A percentile compares a stretch with the other conserved stretches of the same genome.
phyloP scores from a whole-genome alignment of 345 rosid species.

The Syzygium aqueum region DNA sequence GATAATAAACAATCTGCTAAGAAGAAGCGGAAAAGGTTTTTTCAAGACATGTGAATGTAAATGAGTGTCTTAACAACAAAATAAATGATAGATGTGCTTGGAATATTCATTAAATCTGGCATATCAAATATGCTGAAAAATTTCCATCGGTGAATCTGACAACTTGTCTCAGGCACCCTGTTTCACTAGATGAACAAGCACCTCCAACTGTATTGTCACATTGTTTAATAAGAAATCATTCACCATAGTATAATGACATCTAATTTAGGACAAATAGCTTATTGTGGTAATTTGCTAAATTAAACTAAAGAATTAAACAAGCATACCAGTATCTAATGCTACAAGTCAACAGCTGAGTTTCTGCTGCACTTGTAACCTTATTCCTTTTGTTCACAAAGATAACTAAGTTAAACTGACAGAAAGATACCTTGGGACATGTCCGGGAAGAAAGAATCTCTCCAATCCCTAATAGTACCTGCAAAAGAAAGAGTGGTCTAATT shows the following conservation, averaged over 20 bases:
- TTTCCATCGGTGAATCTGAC: neutral
- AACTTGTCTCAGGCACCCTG: neutral
- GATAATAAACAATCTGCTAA: neutral
- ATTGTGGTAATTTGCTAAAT: neutral
- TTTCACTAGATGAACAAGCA: neutral
- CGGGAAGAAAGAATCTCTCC: slow-evolving; percentile 81
- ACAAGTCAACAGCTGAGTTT: neutral
- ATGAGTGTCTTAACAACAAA: neutral
- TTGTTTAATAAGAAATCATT: neutral
- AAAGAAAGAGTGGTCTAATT: neutral
- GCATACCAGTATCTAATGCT: neutral
- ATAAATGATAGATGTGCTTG: neutral
- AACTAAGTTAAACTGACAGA: neutral
- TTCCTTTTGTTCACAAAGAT: neutral
- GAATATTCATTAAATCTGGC: neutral
- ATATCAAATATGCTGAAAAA: neutral
- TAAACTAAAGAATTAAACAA: neutral
- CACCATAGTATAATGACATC: neutral
- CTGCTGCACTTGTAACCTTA: neutral
- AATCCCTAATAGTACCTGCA: slow-evolving; percentile 75
- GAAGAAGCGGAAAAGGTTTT: neutral
- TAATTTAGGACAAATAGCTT: neutral
- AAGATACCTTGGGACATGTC: slow-evolving; percentile 72
- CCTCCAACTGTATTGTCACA: neutral
- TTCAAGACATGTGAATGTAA: neutral